Evolutionary conservation across 306 rosid species (phyloP).

Genomic region (Gillenia trifoliata): DNA sequence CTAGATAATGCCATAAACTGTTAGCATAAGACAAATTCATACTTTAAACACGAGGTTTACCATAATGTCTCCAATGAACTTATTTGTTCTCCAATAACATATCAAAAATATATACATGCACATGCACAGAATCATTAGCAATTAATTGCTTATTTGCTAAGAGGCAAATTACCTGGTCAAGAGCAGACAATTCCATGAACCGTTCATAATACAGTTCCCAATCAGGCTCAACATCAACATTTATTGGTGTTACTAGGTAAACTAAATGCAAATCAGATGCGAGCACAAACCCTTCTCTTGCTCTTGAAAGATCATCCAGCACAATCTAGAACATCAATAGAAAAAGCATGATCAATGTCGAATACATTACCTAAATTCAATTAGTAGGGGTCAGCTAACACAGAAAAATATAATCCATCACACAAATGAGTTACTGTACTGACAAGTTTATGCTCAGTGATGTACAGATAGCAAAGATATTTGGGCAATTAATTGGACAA

Average conservation of each 20-base stretch:
- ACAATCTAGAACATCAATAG: constrained; percentile 54
- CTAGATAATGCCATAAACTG: background rate
- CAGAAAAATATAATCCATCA: background rate
- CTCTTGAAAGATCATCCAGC: constrained; percentile 94
- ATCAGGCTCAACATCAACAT: constrained; percentile 89
- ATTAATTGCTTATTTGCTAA: background rate
- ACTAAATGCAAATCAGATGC: constrained; percentile 97
- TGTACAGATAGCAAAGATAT: background rate
- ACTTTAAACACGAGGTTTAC: background rate
- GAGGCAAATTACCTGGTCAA: constrained; percentile 72
- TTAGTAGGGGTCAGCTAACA: background rate
- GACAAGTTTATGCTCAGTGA: background rate
- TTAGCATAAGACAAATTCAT: background rate
- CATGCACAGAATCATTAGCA: background rate
- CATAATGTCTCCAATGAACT: background rate
- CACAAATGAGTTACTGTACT: background rate
- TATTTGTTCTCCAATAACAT: background rate
- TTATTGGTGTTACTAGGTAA: constrained; percentile 86
- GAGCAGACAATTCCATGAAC: constrained; percentile 67
- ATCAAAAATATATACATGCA: background rate
- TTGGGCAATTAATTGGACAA: background rate
- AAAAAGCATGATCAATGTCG: constrained; percentile 18
- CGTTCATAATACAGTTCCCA: constrained; percentile 88
- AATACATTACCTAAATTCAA: constrained; percentile 3
- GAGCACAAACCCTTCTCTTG: constrained; percentile 97